Percentiles rank a stretch among this genome's conserved stretches.
phyloP scores from a whole-genome alignment of 441 rosid species.

The Erodium texanum region DNA sequence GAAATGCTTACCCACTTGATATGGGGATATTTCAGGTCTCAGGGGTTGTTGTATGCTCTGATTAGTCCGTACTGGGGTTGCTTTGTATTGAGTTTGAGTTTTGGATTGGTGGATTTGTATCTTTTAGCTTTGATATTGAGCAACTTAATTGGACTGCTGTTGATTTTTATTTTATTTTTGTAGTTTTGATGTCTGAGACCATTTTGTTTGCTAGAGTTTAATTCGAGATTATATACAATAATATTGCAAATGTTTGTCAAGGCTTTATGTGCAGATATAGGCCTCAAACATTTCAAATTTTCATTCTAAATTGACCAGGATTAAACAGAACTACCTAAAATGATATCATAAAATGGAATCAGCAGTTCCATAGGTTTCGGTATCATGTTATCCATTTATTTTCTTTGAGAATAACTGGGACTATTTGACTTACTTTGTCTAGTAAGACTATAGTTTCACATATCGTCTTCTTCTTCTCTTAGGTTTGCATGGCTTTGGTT shows the following conservation, averaged over 20 bases:
- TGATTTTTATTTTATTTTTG: neutral
- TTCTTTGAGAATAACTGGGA: too few species aligned
- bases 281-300: neutral
- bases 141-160: too few species aligned
- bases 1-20: neutral
- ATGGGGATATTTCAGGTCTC: neutral
- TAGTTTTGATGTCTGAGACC: neutral
- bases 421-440: neutral
- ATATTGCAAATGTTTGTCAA: too few species aligned
- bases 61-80: neutral
- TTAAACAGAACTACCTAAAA: too few species aligned
- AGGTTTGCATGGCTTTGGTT: constrained; percentile 45
- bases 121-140: neutral
- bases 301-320: too few species aligned
- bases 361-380: neutral
- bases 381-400: neutral
- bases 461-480: constrained; percentile 4
- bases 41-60: neutral
- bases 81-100: neutral
- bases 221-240: too few species aligned
- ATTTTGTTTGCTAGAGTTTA: neutral
- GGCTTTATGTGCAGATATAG: too few species aligned
- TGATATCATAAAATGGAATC: neutral
- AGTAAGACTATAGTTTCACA: neutral
- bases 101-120: neutral